Conservation (phyloP, 2,329 filamentous ascomycete genomes). For the Incumbomyces lentus region DNA sequence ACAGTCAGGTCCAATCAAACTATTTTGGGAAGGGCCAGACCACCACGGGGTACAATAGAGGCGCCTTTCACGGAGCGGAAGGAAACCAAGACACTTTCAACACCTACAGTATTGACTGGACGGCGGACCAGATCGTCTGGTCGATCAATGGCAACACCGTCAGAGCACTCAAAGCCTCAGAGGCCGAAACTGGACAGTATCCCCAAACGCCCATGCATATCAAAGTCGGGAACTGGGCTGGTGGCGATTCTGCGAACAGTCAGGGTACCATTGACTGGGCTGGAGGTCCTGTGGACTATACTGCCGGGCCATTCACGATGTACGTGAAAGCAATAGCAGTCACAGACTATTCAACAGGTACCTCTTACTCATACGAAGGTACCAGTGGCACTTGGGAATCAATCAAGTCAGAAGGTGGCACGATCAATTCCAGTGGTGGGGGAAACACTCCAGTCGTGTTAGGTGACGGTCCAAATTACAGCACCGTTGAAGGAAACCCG, state of each 20-base stretch:
- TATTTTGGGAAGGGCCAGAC: constrained; percentile 93
- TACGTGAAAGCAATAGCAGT: constrained; percentile 53
- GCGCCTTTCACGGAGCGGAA: constrained; percentile 60
- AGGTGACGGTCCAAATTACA: constrained; percentile 49
- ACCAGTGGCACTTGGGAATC: constrained; percentile 68
- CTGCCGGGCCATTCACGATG: constrained; percentile 60
- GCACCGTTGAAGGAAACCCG: constrained; percentile 47
- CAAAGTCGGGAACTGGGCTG: constrained; percentile 60
- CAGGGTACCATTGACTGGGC: constrained; percentile 56
- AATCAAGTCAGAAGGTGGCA: constrained; percentile 70
- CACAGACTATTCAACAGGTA: constrained; percentile 83
- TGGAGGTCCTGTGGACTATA: constrained; percentile 58
- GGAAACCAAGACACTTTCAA: constrained; percentile 44
- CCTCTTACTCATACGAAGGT: constrained; percentile 71
- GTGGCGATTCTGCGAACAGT: constrained; percentile 40
- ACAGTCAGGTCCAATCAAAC: constrained; percentile 78
- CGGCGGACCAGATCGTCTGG: constrained; percentile 53
- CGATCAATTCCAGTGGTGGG: constrained; percentile 58
- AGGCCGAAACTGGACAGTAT: constrained; percentile 52
- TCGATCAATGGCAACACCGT: constrained; percentile 51
- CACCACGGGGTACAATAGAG: constrained; percentile 67
- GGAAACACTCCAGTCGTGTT: constrained; percentile 35
- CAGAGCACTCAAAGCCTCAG: constrained; percentile 50
- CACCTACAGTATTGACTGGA: constrained; percentile 54
- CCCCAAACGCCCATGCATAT: constrained; percentile 66